Conservation (phyloP, 129 eudicot species). For the Flaveria brownii region DNA sequence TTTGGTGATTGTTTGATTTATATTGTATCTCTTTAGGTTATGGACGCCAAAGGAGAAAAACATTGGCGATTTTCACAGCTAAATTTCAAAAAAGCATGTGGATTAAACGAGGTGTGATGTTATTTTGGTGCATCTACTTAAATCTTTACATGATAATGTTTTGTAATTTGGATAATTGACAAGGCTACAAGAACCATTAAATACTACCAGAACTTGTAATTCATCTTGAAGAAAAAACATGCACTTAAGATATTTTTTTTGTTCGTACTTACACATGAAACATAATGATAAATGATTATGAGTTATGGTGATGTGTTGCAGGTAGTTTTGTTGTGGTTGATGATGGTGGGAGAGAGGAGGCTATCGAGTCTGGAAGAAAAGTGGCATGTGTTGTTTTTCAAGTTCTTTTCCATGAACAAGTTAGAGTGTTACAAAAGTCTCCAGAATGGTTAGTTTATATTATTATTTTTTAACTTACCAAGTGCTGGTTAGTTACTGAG, state of each 20-base stretch:
- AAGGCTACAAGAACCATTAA: background rate
- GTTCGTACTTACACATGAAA: background rate
- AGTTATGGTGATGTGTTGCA: slow-evolving; percentile 23
- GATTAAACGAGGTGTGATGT: slow-evolving; percentile 64
- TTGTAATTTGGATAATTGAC: background rate
- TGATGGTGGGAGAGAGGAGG: slow-evolving; percentile 87
- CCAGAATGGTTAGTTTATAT: slow-evolving; percentile 57
- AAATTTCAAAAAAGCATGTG: slow-evolving; percentile 98
- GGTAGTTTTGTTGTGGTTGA: slow-evolving; percentile 91
- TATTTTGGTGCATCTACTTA: background rate
- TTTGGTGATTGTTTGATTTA: background rate
- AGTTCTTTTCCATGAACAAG: slow-evolving; percentile 55
- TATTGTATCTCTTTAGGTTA: slow-evolving; percentile 41
- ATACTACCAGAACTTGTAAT: background rate
- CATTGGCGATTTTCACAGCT: slow-evolving; percentile 80
- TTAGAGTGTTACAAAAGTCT: slow-evolving; percentile 56
- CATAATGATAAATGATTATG: background rate
- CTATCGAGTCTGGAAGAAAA: slow-evolving; percentile 73
- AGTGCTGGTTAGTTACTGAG: background rate
- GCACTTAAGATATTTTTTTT: background rate
- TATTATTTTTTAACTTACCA: background rate
- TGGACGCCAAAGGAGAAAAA: slow-evolving; percentile 66
- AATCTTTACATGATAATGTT: background rate
- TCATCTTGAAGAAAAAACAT: slow-evolving; percentile 4
- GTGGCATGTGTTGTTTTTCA: slow-evolving; percentile 74